Evolutionary conservation across 192 early-diverging fungal genomes (phyloP).

Genomic region (Piromyces sp.): DNA sequence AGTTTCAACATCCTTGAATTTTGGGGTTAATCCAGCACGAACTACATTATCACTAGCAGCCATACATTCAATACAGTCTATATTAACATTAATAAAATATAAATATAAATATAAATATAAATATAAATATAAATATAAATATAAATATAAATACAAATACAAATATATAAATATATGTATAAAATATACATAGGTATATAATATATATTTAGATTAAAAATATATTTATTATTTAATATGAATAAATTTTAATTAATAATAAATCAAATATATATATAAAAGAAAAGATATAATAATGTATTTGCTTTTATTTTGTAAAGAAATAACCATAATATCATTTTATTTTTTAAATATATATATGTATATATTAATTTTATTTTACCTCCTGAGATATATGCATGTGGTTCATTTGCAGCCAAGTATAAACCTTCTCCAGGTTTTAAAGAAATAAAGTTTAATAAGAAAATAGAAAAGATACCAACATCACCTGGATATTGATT

Average conservation of each 20-base stretch:
- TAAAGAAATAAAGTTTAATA: constrained; percentile 74
- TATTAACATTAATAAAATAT: constrained; percentile 4
- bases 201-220: no score
- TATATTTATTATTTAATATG: no score
- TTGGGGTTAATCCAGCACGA: constrained; percentile 89
- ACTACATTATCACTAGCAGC: constrained; percentile 94
- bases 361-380: constrained; percentile 1
- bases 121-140: no score
- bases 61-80: constrained; percentile 97
- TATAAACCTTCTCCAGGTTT: constrained; percentile 77
- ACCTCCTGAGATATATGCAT: constrained; percentile 88
- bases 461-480: constrained; percentile 69
- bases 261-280: no score
- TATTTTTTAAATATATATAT: no score
- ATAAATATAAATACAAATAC: no score
- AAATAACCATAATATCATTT: no score
- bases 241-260: no score
- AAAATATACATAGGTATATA: no score
- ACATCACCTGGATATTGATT: constrained; percentile 79
- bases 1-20: constrained; percentile 85
- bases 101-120: background rate
- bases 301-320: no score
- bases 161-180: no score
- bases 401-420: constrained; percentile 90
- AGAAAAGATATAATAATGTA: no score